These are phyloP conservation scores for Neurospora sp. DNA, from an alignment of 495 filamentous ascomycete species.

Conservation along the genomic window DNA sequence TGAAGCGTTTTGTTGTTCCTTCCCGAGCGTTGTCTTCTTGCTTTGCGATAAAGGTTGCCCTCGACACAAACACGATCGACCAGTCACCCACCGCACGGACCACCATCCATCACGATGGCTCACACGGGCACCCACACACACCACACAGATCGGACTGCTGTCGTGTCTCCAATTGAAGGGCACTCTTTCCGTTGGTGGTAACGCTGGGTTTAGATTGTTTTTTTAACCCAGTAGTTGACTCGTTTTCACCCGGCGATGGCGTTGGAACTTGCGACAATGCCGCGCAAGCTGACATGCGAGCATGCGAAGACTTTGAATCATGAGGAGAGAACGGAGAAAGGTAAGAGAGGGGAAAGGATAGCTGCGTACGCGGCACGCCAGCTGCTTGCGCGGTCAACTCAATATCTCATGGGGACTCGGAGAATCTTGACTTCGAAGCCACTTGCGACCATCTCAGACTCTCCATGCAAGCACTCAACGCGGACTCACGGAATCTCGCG, in stretches of 20 bases:
- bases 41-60: neutral
- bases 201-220: neutral
- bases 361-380: neutral
- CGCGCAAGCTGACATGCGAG: neutral
- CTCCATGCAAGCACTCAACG: neutral
- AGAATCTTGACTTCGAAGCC: neutral
- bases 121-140: neutral
- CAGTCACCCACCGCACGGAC: neutral
- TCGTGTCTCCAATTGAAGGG: neutral
- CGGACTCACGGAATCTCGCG: neutral
- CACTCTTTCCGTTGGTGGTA: neutral
- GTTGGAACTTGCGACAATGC: neutral
- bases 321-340: neutral
- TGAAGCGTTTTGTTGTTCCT: too few species aligned
- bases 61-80: too few species aligned
- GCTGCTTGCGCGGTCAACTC: neutral
- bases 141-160: neutral
- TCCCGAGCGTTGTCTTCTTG: neutral
- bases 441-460: too few species aligned
- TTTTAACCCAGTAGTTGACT: neutral
- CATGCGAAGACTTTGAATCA: neutral
- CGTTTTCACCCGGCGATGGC: neutral
- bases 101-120: neutral
- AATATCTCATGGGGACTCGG: too few species aligned
- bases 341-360: neutral